A percentile compares a stretch with the other conserved stretches of the same genome.
Conservation (phyloP, 1,139 yeast species). For the Debaryomyces nepalensis region DNA sequence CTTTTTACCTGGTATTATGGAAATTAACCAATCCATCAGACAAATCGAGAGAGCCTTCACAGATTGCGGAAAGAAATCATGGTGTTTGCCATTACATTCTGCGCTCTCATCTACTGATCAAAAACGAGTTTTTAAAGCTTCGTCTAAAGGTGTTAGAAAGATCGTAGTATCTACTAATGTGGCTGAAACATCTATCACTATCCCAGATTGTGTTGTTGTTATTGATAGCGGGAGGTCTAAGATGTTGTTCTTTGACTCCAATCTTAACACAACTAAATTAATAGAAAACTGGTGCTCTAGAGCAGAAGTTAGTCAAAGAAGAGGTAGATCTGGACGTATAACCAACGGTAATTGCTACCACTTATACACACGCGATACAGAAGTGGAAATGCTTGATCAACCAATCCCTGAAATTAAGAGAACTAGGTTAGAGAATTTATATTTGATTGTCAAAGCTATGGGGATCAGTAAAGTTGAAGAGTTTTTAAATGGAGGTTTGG, state of each 20-base stretch:
- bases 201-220: conserved; percentile 92
- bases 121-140: conserved; percentile 63
- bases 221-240: conserved; percentile 89
- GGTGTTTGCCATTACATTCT: conserved; percentile 83
- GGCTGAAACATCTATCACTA: conserved; percentile 88
- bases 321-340: conserved; percentile 99
- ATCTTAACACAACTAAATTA: conserved; percentile 68
- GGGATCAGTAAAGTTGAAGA: conserved; percentile 72
- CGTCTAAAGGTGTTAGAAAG: conserved; percentile 64
- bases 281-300: conserved; percentile 86
- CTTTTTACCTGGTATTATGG: conserved; percentile 90
- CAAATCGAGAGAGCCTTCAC: conserved; percentile 28
- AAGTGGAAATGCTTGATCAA: conserved; percentile 61
- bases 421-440: conserved; percentile 80
- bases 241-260: conserved; percentile 70
- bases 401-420: conserved; percentile 91
- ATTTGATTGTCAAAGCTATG: conserved; percentile 85
- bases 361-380: conserved; percentile 68
- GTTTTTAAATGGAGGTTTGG: conserved; percentile 77
- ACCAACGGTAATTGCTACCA: conserved; percentile 81
- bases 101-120: conserved; percentile 86
- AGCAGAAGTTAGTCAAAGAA: conserved; percentile 90
- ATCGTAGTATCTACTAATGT: conserved; percentile 90
- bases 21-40: conserved; percentile 60
- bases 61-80: conserved; percentile 21